These are phyloP conservation scores for Colletotrichum salicis DNA, from an alignment of 2,329 filamentous ascomycete species.

Conservation along the genomic window DNA sequence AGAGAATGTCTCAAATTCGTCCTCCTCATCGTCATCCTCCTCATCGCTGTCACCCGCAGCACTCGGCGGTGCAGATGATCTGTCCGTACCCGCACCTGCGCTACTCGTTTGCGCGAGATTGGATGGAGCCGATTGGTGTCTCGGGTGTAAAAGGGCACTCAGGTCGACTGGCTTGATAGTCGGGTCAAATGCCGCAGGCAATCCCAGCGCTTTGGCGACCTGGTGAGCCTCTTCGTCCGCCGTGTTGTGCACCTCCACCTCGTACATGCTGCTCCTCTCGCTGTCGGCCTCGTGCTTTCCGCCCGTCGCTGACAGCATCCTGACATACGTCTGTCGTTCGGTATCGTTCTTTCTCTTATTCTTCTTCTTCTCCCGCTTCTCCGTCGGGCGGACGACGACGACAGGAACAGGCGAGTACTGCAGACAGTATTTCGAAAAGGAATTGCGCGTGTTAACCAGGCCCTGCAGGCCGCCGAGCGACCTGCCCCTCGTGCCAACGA, in stretches of 20 bases:
- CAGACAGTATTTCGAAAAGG: constrained; percentile 92
- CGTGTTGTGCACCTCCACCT: constrained; percentile 65
- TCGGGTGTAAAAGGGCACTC: constrained; percentile 38
- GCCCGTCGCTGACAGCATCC: constrained; percentile 75
- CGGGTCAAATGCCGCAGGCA: constrained; percentile 72
- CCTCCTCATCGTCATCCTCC: constrained; percentile 51
- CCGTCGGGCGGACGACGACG: constrained; percentile 87
- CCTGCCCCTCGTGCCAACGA: constrained; percentile 88
- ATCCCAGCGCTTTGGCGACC: constrained; percentile 70
- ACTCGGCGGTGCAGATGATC: constrained; percentile 19
- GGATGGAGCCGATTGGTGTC: constrained; percentile 20
- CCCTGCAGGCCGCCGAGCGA: constrained; percentile 88
- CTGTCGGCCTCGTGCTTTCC: constrained; percentile 69
- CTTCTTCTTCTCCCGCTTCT: constrained; percentile 91
- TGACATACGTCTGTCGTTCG: constrained; percentile 77
- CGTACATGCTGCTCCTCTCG: constrained; percentile 62
- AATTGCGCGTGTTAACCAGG: constrained; percentile 79
- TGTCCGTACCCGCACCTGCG: not conserved
- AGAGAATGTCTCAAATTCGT: constrained; percentile 54
- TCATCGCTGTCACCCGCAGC: constrained; percentile 55
- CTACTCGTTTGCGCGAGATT: constrained; percentile 9
- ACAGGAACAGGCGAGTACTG: constrained; percentile 94
- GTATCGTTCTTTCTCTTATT: constrained; percentile 84
- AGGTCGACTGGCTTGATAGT: constrained; percentile 67
- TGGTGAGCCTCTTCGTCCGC: constrained; percentile 72